Conservation (phyloP, 2,329 filamentous ascomycete species). For the Nannizziopsis arthrosporioides region DNA sequence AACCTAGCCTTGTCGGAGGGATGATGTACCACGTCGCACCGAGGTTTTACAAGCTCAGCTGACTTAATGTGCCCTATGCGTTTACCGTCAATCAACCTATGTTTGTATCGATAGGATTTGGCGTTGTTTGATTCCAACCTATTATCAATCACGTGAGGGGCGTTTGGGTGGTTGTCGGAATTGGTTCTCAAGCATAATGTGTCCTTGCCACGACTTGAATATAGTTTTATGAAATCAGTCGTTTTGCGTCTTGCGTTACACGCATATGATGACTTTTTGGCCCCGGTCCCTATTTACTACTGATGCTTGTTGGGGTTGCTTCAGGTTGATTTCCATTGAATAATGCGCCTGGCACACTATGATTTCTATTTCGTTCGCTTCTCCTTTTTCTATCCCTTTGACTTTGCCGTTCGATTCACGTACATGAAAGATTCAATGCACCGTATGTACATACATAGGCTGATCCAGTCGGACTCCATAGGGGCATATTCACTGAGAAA, state of each 20-base stretch:
- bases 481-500: conserved; percentile 10
- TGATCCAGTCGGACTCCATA: conserved; percentile 4
- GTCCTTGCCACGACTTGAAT: too few relatives aligned
- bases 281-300: not conserved
- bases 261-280: not conserved
- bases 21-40: not conserved
- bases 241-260: not conserved
- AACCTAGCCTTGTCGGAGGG: not conserved
- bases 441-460: conserved; percentile 4
- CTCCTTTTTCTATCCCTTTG: not conserved
- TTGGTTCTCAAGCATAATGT: not conserved
- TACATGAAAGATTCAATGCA: conserved; percentile 7
- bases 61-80: conserved; percentile 9
- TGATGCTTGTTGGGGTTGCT: not conserved
- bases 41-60: not conserved
- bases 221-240: too few relatives aligned
- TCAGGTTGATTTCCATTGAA: not conserved
- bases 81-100: conserved; percentile 5
- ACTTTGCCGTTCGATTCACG: conserved; percentile 4
- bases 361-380: not conserved
- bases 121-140: not conserved
- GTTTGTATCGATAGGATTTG: conserved; percentile 5
- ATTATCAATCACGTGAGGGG: not conserved
- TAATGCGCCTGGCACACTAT: not conserved
- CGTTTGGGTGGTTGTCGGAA: conserved; percentile 1